Evolutionary conservation across 352 stramenopile species (phyloP), one percentile per base, ranked within the genome.

Genomic region (Pythium aristosporum): DNA sequence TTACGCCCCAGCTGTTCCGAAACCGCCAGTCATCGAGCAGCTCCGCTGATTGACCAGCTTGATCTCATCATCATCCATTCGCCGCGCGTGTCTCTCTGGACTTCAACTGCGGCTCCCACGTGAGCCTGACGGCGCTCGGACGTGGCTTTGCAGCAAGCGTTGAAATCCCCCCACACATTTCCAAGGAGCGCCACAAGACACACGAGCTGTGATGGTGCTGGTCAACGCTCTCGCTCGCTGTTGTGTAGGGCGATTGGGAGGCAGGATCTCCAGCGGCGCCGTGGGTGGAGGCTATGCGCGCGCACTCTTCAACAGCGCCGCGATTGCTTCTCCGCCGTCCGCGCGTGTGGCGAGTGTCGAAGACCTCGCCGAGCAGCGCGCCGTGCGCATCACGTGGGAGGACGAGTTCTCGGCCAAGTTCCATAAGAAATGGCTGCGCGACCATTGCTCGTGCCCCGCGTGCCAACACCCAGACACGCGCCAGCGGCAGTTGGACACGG

Each of bases 341-440:
- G 46, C 51, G 28, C 52, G 39, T 30, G 61, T 64, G 20, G 23
- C 54, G 20, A 47, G 57, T 13, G 82, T 88, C 41, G 72, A 84
- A 61, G 73, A 92, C 28, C 67, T 89, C n/a, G 60, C 41, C 5
- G 60, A 59, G 21, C 77, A 88, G 49, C 60, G 72, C 37, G 83
- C 85, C 2, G 72, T 94, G 50, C 66, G 72, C 43, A 72, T 94
- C 41, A 89, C 78, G 43, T 94, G 88, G 77, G 68, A 85, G 28
- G 86, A 94, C 70, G 86, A 85, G 41, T 80, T 85, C 46, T 80
- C 71, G 36, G 82, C 86, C 53, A 88, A 81, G 56, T 94, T 94
- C 70, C 86, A 93, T 69, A 92, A 88, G 65, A 79, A 90, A 47
- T 94, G 86, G 86, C 76, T 95, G 62, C 86, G 86, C 44, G 86